Conservation (phyloP, 345 rosid species). For the Eucalyptus tenuipes region DNA sequence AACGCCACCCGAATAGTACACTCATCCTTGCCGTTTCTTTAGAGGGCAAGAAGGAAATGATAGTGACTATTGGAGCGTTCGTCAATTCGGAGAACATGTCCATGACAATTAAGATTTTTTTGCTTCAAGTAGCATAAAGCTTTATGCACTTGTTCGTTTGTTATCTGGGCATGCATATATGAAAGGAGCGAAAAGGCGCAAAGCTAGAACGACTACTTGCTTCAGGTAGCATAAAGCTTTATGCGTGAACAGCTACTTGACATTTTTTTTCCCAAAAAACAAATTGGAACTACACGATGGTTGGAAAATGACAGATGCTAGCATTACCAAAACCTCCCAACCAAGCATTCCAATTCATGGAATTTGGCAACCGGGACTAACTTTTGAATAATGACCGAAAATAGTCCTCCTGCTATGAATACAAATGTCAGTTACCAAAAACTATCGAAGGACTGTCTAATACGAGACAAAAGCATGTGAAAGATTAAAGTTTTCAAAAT, state of each 20-base stretch:
- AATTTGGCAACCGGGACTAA: too few relatives aligned
- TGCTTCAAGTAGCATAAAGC: neutral
- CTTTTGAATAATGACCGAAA: too few relatives aligned
- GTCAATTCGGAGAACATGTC: neutral
- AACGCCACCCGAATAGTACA: slow-evolving; percentile 13
- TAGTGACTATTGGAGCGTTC: neutral
- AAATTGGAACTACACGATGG: neutral
- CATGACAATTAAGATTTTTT: neutral
- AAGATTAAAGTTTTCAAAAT: too few relatives aligned
- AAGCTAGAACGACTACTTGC: neutral
- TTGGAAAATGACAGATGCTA: neutral
- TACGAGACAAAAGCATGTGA: too few relatives aligned
- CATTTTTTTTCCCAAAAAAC: too few relatives aligned
- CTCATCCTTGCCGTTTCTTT: slow-evolving; percentile 15
- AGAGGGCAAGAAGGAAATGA: slow-evolving; percentile 21
- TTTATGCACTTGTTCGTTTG: neutral
- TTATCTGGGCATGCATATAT: neutral
- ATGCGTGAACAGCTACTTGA: neutral
- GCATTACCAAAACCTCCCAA: too few relatives aligned
- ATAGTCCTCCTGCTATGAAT: too few relatives aligned
- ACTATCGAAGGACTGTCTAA: too few relatives aligned
- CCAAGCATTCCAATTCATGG: too few relatives aligned
- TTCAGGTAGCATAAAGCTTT: too few relatives aligned
- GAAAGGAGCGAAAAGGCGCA: neutral
- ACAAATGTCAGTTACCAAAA: too few relatives aligned